Evolutionary conservation across 164 flowering plant genomes (phyloP).

Genomic region (Magnolia changhungtana): DNA sequence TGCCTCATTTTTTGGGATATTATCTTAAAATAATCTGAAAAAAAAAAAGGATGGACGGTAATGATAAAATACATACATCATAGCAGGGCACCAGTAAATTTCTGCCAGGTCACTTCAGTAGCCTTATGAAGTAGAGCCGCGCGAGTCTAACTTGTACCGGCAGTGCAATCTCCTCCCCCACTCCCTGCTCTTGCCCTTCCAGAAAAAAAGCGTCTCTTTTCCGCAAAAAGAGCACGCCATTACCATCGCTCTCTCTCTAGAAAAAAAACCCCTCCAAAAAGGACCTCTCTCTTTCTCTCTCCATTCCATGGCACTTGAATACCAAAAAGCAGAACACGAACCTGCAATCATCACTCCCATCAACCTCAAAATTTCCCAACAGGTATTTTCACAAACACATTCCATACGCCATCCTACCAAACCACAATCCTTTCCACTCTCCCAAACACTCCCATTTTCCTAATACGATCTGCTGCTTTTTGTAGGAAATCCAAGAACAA

Average conservation of each 20-base stretch:
- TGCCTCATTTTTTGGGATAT: no score
- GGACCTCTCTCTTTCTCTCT: background rate
- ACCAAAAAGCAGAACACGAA: constrained; percentile 6
- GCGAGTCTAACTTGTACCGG: no score
- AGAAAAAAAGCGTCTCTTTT: background rate
- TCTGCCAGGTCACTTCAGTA: no score
- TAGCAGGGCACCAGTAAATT: no score
- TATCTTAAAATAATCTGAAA: no score
- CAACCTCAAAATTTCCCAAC: background rate
- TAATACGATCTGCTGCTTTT: no score
- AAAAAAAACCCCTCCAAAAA: background rate
- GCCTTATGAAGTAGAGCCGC: no score
- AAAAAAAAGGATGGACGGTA: no score
- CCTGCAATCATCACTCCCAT: constrained; percentile 14
- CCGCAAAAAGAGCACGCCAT: background rate
- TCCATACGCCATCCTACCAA: background rate
- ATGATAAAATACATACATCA: no score
- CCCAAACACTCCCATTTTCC: background rate
- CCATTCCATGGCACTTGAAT: constrained; percentile 6
- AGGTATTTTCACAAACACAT: background rate
- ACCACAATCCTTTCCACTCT: background rate
- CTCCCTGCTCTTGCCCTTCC: background rate
- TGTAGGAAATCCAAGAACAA: background rate
- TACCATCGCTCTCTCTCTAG: background rate
- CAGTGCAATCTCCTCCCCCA: no score